A percentile compares a stretch with the other conserved stretches of the same genome.
These are phyloP conservation scores for Termitomyces sp. DNA, from an alignment of 768 basidiomycete species.

Conservation along the genomic window DNA sequence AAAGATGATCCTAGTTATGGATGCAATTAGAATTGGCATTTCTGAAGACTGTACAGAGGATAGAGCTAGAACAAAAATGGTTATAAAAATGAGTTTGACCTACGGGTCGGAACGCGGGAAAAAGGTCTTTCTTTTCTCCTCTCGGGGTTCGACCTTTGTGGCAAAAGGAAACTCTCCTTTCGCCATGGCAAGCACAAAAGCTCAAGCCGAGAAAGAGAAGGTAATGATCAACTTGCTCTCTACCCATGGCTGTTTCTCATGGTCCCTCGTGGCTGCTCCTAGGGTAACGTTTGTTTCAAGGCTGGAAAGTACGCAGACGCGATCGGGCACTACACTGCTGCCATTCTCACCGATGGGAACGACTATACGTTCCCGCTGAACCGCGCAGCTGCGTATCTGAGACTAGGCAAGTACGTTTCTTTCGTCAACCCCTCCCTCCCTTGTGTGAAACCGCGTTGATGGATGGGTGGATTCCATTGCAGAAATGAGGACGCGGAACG, in stretches of 20 bases:
- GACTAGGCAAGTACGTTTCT: slow-evolving; percentile 85
- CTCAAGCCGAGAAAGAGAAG: slow-evolving; percentile 14
- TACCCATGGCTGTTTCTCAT: not conserved
- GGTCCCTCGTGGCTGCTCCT: not conserved
- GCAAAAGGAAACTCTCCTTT: not conserved
- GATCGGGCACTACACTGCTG: slow-evolving; percentile 82
- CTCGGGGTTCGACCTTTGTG: not conserved
- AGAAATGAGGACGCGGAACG: slow-evolving; percentile 79
- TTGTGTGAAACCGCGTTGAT: not conserved
- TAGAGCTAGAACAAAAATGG: too few species aligned
- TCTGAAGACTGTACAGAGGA: too few species aligned
- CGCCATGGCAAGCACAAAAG: slow-evolving; percentile 7
- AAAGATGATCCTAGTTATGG: too few species aligned
- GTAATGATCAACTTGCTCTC: not conserved
- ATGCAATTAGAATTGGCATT: too few species aligned
- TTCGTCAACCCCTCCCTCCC: not conserved
- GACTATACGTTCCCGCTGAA: slow-evolving; percentile 85
- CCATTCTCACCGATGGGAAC: slow-evolving; percentile 61
- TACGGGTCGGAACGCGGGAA: too few species aligned
- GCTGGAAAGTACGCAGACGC: slow-evolving; percentile 71
- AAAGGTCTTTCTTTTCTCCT: too few species aligned
- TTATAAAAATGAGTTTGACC: too few species aligned
- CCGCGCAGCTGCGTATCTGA: slow-evolving; percentile 88
- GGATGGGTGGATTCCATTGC: not conserved
- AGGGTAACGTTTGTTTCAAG: slow-evolving; percentile 91